Conservation (phyloP, 768 basidiomycete genomes). For the Tricholoma saponaceum region DNA sequence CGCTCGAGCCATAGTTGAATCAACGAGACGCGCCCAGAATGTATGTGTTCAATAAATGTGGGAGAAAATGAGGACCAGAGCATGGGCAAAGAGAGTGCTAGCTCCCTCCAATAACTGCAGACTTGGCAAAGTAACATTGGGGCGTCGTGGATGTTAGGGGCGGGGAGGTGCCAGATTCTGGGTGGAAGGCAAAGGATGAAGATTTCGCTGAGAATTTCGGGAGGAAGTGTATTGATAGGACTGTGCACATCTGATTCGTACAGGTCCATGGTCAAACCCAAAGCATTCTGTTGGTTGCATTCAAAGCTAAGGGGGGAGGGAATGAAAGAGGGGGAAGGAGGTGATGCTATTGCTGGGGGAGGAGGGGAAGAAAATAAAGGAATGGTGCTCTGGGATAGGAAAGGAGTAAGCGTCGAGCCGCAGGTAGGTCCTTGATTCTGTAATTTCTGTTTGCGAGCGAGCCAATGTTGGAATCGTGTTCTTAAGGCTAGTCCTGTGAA, state of each 20-base stretch:
- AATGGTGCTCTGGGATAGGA: too few relatives aligned
- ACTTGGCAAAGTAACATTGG: neutral
- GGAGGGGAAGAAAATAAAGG: too few relatives aligned
- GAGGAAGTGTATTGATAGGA: neutral
- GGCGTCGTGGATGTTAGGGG: neutral
- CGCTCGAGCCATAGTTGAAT: too few relatives aligned
- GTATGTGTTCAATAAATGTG: too few relatives aligned
- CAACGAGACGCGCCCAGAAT: neutral
- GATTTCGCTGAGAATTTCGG: neutral
- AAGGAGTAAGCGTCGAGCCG: neutral
- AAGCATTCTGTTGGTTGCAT: neutral
- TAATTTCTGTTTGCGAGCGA: neutral
- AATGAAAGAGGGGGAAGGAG: too few relatives aligned
- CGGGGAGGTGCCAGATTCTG: neutral
- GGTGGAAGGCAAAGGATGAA: neutral
- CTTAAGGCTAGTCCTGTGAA: neutral
- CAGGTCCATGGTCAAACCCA: neutral
- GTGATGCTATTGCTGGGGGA: too few relatives aligned
- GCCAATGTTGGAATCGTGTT: neutral
- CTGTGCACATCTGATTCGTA: neutral
- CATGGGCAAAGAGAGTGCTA: neutral
- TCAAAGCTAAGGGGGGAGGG: neutral
- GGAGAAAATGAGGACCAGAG: neutral
- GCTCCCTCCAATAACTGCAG: slow-evolving; percentile 1
- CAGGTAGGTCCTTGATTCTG: neutral